These are phyloP conservation scores for Plantago major DNA, from an alignment of 257 asterid genomes.

Conservation along the genomic window DNA sequence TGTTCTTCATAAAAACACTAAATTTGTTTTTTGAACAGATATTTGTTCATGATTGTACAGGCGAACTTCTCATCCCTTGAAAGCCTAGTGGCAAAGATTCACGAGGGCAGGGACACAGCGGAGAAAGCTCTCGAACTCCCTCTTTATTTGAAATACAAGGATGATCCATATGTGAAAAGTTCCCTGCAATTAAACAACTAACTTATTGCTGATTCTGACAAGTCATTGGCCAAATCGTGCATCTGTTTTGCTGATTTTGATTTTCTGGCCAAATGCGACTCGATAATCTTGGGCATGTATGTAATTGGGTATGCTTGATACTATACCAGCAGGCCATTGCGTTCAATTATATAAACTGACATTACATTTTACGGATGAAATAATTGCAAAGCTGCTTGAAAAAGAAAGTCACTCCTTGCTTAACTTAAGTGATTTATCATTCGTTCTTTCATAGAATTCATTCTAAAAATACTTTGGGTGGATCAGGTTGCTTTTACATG, in stretches of 20 bases:
- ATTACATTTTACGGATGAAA: too few species aligned
- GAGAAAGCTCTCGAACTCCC: conserved; percentile 78
- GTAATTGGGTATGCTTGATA: too few species aligned
- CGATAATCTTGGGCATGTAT: too few species aligned
- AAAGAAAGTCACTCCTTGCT: too few species aligned
- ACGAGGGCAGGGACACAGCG: conserved; percentile 56
- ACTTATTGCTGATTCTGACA: neutral
- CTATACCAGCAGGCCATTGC: too few species aligned
- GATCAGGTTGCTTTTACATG: too few species aligned
- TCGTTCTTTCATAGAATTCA: too few species aligned
- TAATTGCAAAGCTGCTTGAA: too few species aligned
- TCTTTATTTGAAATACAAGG: conserved; percentile 47
- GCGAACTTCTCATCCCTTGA: conserved; percentile 73
- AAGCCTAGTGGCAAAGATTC: conserved; percentile 66
- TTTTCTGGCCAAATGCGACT: too few species aligned
- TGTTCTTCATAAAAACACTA: neutral
- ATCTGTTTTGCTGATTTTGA: neutral
- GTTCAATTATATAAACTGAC: too few species aligned
- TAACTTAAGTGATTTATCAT: too few species aligned
- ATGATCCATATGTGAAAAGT: conserved; percentile 45
- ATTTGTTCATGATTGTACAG: conserved; percentile 25
- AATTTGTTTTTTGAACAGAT: neutral
- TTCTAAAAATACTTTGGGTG: too few species aligned
- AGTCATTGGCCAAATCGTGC: neutral
- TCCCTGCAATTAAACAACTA: conserved; percentile 19